Base-by-base conservation (phyloP, 306 rosid genomes). In the Mimosa pudica region DNA sequence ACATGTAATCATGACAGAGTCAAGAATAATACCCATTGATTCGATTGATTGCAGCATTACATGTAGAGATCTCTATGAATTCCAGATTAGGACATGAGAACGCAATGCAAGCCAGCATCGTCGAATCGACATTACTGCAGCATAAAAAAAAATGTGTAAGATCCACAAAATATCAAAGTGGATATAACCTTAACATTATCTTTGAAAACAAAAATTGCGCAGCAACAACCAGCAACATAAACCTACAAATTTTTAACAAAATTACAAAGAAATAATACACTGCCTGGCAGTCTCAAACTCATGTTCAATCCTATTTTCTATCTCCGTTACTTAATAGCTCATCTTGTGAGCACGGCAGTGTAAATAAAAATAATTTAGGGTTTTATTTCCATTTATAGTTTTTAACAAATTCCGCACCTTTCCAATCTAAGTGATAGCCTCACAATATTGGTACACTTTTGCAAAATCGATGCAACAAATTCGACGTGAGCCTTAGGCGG, bases 61-160 rank as follows among this genome's bases (percentile, higher is more conserved):
- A 86, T 3, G 76, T 85, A 1, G 79, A 82, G 81, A 93, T 88
- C 91, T 91, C 98, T 93, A 96, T 70, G 64, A 20, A 84, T 33
- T 89, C 98, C 5, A 96, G 88, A 89, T 88, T 91, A 64, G 99
- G 98, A 82, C 99, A 96, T 2, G 99, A 93, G 51, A 93, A 96
- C 38, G 99, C 97, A 78, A 96, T 86, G 76, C 98, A 96, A 17
- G 97, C 99, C 71, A 96, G 85, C 96, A 93, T 88, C 38, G 97
- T 96, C 7, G 99, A 91, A 80, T 96, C 98, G n/a, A 91, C 79
- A 81, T 96, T 93, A 77, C 99, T 96, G 89, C 87, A 73, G 48
- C 82, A 79, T 17, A 70, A 79, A 20, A 14, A 57, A 75, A 17
- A 67, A 63, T 69, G 42, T 2, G 44, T 74, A 52, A 74, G 79